A percentile compares a stretch with the other conserved stretches of the same genome.
Evolutionary conservation across 768 basidiomycete species (phyloP).

Genomic region (Termitomyces sp.): DNA sequence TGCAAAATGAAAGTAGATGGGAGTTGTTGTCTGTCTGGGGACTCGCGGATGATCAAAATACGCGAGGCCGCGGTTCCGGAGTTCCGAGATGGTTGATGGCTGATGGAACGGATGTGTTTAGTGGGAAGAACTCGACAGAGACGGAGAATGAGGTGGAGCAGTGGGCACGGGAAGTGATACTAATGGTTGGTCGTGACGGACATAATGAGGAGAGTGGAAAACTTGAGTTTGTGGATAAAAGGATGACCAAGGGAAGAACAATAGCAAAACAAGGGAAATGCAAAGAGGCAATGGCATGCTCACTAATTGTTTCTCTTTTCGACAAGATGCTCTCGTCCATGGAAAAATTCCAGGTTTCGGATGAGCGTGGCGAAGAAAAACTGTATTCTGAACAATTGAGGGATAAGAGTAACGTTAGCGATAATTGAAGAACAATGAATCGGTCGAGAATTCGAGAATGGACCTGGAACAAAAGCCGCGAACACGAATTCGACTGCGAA

Average conservation of each 20-base stretch:
- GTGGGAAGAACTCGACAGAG: neutral
- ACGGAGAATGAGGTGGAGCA: neutral
- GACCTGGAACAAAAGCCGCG: neutral
- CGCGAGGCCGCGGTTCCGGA: neutral
- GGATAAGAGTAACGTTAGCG: neutral
- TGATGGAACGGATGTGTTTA: neutral
- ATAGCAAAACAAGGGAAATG: neutral
- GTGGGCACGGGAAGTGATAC: slow-evolving; percentile 13
- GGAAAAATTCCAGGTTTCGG: neutral
- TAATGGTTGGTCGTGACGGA: neutral
- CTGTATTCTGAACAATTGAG: neutral
- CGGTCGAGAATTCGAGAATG: neutral
- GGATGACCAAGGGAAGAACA: neutral
- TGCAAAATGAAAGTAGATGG: neutral
- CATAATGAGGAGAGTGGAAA: neutral
- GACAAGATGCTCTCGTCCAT: neutral
- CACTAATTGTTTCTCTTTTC: neutral
- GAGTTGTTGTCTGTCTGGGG: neutral
- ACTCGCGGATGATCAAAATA: neutral
- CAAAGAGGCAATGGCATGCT: neutral
- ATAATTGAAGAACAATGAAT: neutral
- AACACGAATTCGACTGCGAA: neutral
- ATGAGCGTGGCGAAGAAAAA: neutral
- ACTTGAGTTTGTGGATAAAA: neutral
- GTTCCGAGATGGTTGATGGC: neutral